Evolutionary conservation across 2,329 filamentous ascomycete species (phyloP).

Genomic region (Penicillium sp.): DNA sequence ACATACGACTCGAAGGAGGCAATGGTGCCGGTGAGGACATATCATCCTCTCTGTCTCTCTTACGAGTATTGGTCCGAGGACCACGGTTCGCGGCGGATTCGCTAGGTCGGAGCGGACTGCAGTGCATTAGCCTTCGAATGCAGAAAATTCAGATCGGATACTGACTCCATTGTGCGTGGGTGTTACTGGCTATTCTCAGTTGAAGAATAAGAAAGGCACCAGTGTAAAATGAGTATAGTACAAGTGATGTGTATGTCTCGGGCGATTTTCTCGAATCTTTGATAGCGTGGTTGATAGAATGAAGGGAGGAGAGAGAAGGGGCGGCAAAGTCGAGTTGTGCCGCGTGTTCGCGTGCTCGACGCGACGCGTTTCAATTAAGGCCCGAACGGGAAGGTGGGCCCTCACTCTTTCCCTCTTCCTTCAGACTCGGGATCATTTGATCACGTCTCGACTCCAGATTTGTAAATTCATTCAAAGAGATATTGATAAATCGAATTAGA

Average conservation of each 20-base stretch:
- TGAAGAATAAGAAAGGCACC: background rate
- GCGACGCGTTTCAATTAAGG: slow-evolving; percentile 37
- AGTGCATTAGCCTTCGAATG: slow-evolving; percentile 11
- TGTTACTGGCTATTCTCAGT: slow-evolving; percentile 3
- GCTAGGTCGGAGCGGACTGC: slow-evolving; percentile 66
- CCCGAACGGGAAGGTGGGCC: slow-evolving; percentile 22
- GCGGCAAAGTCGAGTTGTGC: slow-evolving; percentile 10
- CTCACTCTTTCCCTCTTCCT: too few relatives aligned
- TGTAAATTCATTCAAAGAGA: too few relatives aligned
- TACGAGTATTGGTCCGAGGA: slow-evolving; percentile 53
- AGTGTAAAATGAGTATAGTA: slow-evolving; percentile 1
- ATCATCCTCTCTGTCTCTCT: slow-evolving; percentile 62
- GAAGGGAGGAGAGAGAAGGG: slow-evolving; percentile 16
- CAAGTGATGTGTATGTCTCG: background rate
- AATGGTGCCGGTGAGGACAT: slow-evolving; percentile 55
- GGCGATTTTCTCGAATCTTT: background rate
- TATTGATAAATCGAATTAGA: too few relatives aligned
- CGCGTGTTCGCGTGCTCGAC: slow-evolving; percentile 13
- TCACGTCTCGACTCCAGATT: too few relatives aligned
- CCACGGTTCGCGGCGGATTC: slow-evolving; percentile 82
- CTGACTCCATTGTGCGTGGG: slow-evolving; percentile 33
- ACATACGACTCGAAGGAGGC: slow-evolving; percentile 62
- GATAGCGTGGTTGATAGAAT: slow-evolving; percentile 13
- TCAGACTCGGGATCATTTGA: too few relatives aligned
- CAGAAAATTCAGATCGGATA: slow-evolving; percentile 6